phyloP scores from a whole-genome alignment of 2,329 filamentous ascomycete species.

The Lasiodiplodia sp. region DNA sequence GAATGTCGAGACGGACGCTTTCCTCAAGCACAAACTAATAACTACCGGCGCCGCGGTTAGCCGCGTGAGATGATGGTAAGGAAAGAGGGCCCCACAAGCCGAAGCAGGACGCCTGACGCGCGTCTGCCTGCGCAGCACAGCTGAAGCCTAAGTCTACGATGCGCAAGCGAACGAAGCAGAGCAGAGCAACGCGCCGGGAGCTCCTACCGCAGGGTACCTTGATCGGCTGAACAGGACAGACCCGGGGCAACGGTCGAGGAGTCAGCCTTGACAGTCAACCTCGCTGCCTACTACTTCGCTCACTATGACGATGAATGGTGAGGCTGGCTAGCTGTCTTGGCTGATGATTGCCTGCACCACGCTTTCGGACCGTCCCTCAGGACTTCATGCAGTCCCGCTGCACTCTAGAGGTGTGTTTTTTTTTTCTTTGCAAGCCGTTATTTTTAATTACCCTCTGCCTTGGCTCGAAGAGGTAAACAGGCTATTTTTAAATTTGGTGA shows the following conservation, averaged over 20 bases:
- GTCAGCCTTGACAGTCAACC: conserved; percentile 12
- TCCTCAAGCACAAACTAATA: not conserved
- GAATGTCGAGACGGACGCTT: not conserved
- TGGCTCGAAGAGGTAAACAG: not conserved
- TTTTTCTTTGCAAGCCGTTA: not conserved
- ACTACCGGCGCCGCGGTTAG: not conserved
- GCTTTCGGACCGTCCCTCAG: conserved; percentile 2
- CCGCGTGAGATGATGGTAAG: conserved; percentile 1
- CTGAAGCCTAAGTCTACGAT: not conserved
- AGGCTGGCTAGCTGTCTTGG: not conserved
- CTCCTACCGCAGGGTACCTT: not conserved
- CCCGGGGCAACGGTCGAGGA: not conserved
- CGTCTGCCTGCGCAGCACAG: conserved; percentile 17
- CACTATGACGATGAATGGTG: not conserved
- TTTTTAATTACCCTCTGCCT: not conserved
- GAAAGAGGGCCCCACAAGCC: conserved; percentile 18
- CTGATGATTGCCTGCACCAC: not conserved
- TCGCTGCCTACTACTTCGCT: conserved; percentile 8
- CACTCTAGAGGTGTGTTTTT: not conserved
- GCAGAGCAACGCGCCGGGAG: not conserved
- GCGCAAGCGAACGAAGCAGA: not conserved
- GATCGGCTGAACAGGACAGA: not conserved
- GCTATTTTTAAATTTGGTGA: conserved; percentile 16
- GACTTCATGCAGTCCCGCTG: not conserved
- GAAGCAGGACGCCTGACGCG: conserved; percentile 21